These are phyloP conservation scores for Erodium moschatum DNA, from an alignment of 441 rosid species.

Conservation along the genomic window DNA sequence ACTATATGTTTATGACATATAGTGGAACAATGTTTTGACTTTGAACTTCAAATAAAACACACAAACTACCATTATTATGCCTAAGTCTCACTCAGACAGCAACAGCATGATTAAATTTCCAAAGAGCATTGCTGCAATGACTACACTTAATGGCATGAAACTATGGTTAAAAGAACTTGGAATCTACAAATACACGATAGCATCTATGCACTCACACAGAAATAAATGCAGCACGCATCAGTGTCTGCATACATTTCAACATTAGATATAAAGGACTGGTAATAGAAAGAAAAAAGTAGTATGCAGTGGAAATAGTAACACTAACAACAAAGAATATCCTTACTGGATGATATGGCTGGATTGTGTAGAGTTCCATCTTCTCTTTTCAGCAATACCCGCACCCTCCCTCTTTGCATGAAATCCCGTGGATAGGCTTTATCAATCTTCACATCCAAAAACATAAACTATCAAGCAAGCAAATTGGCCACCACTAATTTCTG, in stretches of 20 bases:
- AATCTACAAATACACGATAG: neutral
- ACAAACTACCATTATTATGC: neutral
- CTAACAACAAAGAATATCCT: constrained; percentile 17
- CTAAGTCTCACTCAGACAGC: neutral
- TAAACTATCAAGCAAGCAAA: neutral
- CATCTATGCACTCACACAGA: neutral
- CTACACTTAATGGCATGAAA: neutral
- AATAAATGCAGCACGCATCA: neutral
- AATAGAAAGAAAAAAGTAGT: neutral
- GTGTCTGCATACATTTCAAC: neutral
- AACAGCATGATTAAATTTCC: neutral
- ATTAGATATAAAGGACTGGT: neutral
- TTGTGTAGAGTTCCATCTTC: constrained; percentile 78
- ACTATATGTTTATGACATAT: neutral
- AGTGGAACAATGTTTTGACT: neutral
- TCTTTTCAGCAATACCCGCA: constrained; percentile 64
- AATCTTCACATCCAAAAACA: constrained; percentile 31
- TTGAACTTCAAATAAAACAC: neutral
- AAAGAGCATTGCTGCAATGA: neutral
- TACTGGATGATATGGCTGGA: constrained; percentile 73
- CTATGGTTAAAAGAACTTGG: constrained; percentile 1
- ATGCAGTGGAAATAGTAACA: neutral
- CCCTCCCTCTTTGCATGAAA: constrained; percentile 94
- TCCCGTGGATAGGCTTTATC: constrained; percentile 97
- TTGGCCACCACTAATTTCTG: neutral